phyloP scores from a whole-genome alignment of 2,329 filamentous ascomycete species.

The Xylaria sp. region DNA sequence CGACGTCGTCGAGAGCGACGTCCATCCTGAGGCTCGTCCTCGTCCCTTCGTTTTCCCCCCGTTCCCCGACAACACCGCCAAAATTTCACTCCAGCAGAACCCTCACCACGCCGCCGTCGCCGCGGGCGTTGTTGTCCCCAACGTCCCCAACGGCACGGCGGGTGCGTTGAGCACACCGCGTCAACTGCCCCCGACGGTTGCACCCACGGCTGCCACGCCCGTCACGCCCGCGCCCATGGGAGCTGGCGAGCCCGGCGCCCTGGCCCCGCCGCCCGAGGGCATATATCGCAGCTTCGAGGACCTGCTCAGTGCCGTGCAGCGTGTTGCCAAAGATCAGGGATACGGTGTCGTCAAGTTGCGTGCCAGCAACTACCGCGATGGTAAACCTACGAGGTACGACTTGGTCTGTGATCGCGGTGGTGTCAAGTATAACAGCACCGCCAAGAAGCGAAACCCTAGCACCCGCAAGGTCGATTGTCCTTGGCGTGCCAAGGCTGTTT shows the following conservation, averaged over 20 bases:
- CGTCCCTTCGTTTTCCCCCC: conserved; percentile 41
- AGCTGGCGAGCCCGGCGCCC: conserved; percentile 46
- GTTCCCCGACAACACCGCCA: conserved; percentile 46
- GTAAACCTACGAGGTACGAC: conserved; percentile 70
- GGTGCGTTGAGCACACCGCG: conserved; percentile 47
- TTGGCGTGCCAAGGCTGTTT: conserved; percentile 71
- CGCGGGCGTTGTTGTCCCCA: conserved; percentile 46
- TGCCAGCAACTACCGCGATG: conserved; percentile 71
- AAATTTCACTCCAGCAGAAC: conserved; percentile 50
- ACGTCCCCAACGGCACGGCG: conserved; percentile 47
- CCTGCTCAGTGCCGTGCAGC: conserved; percentile 66
- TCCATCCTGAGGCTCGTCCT: conserved; percentile 35
- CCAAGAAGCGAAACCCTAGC: conserved; percentile 71
- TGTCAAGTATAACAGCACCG: conserved; percentile 72
- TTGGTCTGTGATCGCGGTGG: conserved; percentile 71
- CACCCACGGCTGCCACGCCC: conserved; percentile 38
- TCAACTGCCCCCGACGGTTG: conserved; percentile 38
- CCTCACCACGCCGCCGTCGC: conserved; percentile 50
- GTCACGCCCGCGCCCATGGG: conserved; percentile 45
- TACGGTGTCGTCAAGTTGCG: conserved; percentile 71
- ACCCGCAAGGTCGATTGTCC: conserved; percentile 73
- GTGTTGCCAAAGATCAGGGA: conserved; percentile 69
- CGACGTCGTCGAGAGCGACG: conserved; percentile 37
- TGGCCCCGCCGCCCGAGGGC: conserved; percentile 67
- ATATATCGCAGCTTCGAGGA: conserved; percentile 70